Evolutionary conservation across 2,329 filamentous ascomycete genomes (phyloP), one percentile per base, ranked within the genome.

Genomic region (Colletotrichum tabaci): DNA sequence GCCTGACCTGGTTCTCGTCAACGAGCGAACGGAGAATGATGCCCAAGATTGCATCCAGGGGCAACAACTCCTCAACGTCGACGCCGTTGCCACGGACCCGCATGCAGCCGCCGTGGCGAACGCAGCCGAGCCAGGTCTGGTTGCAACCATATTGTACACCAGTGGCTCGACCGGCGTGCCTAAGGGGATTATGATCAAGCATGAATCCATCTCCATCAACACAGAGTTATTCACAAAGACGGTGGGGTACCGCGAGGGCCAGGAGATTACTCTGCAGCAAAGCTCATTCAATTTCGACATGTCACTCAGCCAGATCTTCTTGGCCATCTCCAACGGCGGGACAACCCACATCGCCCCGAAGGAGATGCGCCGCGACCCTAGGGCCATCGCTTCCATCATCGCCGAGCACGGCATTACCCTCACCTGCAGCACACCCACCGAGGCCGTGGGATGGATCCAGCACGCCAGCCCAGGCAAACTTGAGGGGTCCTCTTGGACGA

Each of bases 251-350:
- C 40, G 23, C 0, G 63, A 79, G 0, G 75, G 73, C 0, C 66
- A 73, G 2, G 80, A 80, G 26, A 74, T 70, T 3, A 77, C 82
- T 1, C 75, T 85, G 1, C 82, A 84, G 61, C 82, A 85, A 67
- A 83, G 77, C 21, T 76, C 83, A 0, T 78, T 77, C 26, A 78
- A 76, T 6, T 86, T 86, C 73, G 84, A 87, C 66, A 74, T 84
- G 70, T 83, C 83, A 0, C 49, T 85, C 1, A 74, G 74, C 2
- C 81, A 86, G 72, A 79, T 80, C 10, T 79, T 84, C 57, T 75
- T 74, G 2, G 79, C 80, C 0, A 75, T 86, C 1, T 74, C 75
- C 8, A 78, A 77, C 38, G 84, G 83, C 0, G 84, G 80, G 1
- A 77, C 70, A 1, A 60, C 86, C 0, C 74, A 79, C 38, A 74